Conservation (phyloP, 1,139 yeast species). For the Hyphopichia pseudoburtonii region DNA sequence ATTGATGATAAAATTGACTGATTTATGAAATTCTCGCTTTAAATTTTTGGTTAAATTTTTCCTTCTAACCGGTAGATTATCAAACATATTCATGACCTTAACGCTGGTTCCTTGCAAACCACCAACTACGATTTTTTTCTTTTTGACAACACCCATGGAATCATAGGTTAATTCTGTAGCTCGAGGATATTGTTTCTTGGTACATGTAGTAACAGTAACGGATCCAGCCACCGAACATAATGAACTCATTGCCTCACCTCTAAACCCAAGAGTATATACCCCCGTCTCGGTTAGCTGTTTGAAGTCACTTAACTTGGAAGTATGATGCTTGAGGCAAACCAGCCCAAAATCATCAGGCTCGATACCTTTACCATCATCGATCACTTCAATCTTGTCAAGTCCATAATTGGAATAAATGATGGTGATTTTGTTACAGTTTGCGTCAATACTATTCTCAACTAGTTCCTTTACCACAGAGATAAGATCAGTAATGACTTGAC, state of each 20-base stretch:
- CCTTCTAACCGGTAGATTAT: constrained; percentile 69
- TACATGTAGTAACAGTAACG: constrained; percentile 56
- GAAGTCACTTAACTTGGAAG: constrained; percentile 69
- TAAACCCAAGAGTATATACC: constrained; percentile 67
- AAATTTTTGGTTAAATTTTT: constrained; percentile 69
- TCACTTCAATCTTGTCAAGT: constrained; percentile 63
- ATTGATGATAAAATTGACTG: constrained; percentile 60
- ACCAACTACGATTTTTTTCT: constrained; percentile 38
- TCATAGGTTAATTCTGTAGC: constrained; percentile 57
- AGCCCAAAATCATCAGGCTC: constrained; percentile 53
- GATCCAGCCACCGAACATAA: constrained; percentile 59
- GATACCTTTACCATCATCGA: constrained; percentile 82
- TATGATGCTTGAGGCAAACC: constrained; percentile 71
- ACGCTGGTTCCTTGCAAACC: constrained; percentile 65
- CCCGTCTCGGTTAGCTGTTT: constrained; percentile 46
- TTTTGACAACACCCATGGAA: constrained; percentile 48
- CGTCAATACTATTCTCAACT: constrained; percentile 85
- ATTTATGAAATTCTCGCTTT: constrained; percentile 70
- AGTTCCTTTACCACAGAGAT: constrained; percentile 79
- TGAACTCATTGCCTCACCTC: constrained; percentile 85
- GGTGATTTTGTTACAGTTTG: constrained; percentile 66
- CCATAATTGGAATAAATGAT: constrained; percentile 71
- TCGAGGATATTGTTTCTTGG: constrained; percentile 49
- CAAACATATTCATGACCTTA: constrained; percentile 51
- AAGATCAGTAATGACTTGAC: constrained; percentile 85